Conservation (phyloP, 257 asterid species). For the Linderniella brevidens region DNA sequence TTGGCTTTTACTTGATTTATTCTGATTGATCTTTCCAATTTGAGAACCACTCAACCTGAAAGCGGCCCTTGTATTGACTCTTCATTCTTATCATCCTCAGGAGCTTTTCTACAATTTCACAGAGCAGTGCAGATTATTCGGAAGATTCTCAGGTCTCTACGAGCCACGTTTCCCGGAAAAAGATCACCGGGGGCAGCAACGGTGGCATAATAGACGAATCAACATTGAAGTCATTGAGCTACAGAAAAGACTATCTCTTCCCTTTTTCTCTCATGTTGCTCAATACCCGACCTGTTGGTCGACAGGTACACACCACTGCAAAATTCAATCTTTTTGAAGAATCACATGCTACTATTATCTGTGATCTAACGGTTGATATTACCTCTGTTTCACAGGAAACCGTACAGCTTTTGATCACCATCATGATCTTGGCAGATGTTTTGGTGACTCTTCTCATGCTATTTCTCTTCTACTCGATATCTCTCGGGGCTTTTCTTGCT, state of each 20-base stretch:
- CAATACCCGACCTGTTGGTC: constrained; percentile 84
- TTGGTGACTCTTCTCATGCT: constrained; percentile 68
- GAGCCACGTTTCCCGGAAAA: constrained; percentile 46
- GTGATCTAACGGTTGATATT: constrained; percentile 12
- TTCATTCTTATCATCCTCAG: constrained; percentile 20
- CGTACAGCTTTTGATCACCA: constrained; percentile 61
- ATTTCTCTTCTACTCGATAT: constrained; percentile 76
- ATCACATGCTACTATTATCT: constrained; percentile 11
- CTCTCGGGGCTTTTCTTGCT: constrained; percentile 82
- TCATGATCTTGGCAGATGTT: constrained; percentile 81
- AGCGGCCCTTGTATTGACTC: no score
- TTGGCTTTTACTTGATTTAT: no score
- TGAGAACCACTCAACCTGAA: no score
- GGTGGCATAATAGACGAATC: constrained; percentile 73
- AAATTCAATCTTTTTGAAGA: not conserved
- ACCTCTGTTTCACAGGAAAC: constrained; percentile 68
- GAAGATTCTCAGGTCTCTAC: constrained; percentile 34
- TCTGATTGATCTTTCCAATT: no score
- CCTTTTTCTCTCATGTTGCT: constrained; percentile 72
- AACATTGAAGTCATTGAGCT: constrained; percentile 51
- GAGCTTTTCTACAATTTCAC: constrained; percentile 23
- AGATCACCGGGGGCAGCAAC: constrained; percentile 64
- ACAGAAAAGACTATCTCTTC: constrained; percentile 49
- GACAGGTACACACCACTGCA: constrained; percentile 42
- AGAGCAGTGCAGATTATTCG: constrained; percentile 28